Percentiles rank a stretch among this genome's conserved stretches.
These are phyloP conservation scores for Suhomyces maxii DNA, from an alignment of 1,139 yeast genomes.

Conservation along the genomic window DNA sequence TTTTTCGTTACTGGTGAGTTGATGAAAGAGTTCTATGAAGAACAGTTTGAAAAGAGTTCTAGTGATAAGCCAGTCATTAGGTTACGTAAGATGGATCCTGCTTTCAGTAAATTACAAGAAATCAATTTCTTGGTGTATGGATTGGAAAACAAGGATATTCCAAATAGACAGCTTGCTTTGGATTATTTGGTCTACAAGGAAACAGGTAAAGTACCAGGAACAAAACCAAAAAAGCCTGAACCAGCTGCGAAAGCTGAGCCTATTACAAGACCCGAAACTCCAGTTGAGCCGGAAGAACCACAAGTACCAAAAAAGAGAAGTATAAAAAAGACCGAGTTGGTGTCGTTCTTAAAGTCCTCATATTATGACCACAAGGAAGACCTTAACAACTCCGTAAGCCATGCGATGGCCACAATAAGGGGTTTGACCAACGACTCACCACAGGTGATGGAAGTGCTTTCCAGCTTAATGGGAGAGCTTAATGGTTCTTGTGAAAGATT, in stretches of 20 bases:
- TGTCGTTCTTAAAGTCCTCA: constrained; percentile 7
- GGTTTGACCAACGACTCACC: constrained; percentile 2
- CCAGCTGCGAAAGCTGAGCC: not conserved
- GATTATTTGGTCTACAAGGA: constrained; percentile 17
- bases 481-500: constrained; percentile 10
- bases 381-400: constrained; percentile 8
- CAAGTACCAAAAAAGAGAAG: constrained; percentile 1
- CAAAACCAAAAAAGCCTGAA: not conserved
- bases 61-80: constrained; percentile 20
- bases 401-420: constrained; percentile 6
- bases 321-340: constrained; percentile 3
- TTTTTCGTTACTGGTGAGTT: constrained; percentile 20
- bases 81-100: constrained; percentile 21
- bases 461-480: constrained; percentile 8
- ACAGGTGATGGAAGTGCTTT: constrained; percentile 9
- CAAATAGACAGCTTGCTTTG: constrained; percentile 17
- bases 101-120: constrained; percentile 19
- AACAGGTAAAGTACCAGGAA: constrained; percentile 10
- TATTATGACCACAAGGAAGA: constrained; percentile 11
- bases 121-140: constrained; percentile 19
- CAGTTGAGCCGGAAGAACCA: not conserved
- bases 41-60: constrained; percentile 15
- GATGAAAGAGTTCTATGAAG: constrained; percentile 19
- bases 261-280: not conserved
- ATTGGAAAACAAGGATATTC: constrained; percentile 17